These are phyloP conservation scores for Davidsoniella neocaledoniae DNA, from an alignment of 2,329 filamentous ascomycete species.

Conservation along the genomic window DNA sequence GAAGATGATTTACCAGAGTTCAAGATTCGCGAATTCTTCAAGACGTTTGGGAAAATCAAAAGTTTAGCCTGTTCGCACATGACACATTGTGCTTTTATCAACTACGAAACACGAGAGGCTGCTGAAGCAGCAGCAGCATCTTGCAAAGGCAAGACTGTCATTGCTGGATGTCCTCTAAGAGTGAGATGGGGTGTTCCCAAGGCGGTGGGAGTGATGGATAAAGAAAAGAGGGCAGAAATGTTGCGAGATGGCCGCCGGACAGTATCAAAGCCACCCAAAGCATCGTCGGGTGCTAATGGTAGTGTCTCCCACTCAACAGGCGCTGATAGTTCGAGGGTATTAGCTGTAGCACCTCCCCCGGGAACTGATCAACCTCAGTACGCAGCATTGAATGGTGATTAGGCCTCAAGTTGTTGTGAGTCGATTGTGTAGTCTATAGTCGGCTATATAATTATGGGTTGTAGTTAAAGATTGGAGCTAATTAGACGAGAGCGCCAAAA, in stretches of 20 bases:
- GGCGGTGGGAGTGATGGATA: conserved; percentile 79
- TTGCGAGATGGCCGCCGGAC: conserved; percentile 46
- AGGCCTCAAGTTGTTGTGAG: conserved; percentile 11
- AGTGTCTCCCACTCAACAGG: not conserved
- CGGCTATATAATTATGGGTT: not conserved
- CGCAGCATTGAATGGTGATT: conserved; percentile 71
- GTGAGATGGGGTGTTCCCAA: conserved; percentile 89
- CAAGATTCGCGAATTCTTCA: conserved; percentile 80
- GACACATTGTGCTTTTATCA: conserved; percentile 92
- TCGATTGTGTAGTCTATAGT: too few species aligned
- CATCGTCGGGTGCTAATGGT: not conserved
- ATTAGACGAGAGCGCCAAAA: too few species aligned
- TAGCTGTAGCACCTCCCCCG: conserved; percentile 50
- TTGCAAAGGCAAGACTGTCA: conserved; percentile 74
- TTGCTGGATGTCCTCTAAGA: conserved; percentile 77
- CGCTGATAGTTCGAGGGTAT: not conserved
- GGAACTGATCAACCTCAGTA: conserved; percentile 64
- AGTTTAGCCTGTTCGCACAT: conserved; percentile 92
- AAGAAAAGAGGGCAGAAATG: conserved; percentile 67
- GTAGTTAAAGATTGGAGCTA: not conserved
- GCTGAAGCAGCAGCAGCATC: conserved; percentile 75
- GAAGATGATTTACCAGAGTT: conserved; percentile 93
- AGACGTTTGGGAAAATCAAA: conserved; percentile 73
- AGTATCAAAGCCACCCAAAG: not conserved
- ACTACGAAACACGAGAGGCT: conserved; percentile 69